A percentile compares a stretch with the other conserved stretches of the same genome.
Evolutionary conservation across 495 filamentous ascomycete genomes (phyloP).

Genomic region (Aspergillus haitiensis): DNA sequence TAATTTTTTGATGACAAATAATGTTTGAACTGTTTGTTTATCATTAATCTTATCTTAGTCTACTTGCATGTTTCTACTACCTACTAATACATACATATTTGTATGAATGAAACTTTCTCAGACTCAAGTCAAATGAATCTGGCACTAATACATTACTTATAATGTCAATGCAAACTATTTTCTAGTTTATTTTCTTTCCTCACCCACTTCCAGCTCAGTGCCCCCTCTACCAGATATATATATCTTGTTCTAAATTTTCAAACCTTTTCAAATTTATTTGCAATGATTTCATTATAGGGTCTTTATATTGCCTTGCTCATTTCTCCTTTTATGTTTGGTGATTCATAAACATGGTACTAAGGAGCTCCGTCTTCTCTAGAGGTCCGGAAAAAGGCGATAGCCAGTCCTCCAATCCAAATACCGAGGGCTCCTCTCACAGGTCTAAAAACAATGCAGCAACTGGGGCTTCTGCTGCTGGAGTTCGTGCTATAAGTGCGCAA

Average conservation of each 20-base stretch:
- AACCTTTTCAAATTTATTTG: background rate
- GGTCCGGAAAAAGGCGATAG: conserved; percentile 4
- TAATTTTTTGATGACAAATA: background rate
- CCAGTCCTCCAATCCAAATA: conserved; percentile 3
- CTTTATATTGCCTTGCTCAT: background rate
- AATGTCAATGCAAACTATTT: too few relatives aligned
- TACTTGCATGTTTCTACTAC: too few relatives aligned
- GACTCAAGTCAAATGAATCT: too few relatives aligned
- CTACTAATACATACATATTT: too few relatives aligned
- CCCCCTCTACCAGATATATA: too few relatives aligned
- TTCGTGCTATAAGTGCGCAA: conserved; percentile 76
- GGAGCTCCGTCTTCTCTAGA: background rate
- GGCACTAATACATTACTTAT: too few relatives aligned
- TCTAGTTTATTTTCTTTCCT: too few relatives aligned
- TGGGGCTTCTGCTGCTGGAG: conserved; percentile 71
- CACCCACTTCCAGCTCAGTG: too few relatives aligned
- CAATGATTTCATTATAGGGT: conserved; percentile 6
- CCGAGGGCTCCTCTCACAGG: conserved; percentile 24
- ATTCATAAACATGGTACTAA: conserved; percentile 1
- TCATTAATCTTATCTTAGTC: background rate
- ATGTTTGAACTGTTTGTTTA: conserved; percentile 24
- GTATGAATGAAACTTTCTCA: too few relatives aligned
- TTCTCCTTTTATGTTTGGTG: background rate
- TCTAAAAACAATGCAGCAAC: conserved; percentile 71
- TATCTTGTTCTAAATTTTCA: too few relatives aligned